A percentile compares a stretch with the other conserved stretches of the same genome.
These are phyloP conservation scores for Acanthamoeba rhysodes DNA, from an alignment of 208 protist genomes.

Conservation along the genomic window DNA sequence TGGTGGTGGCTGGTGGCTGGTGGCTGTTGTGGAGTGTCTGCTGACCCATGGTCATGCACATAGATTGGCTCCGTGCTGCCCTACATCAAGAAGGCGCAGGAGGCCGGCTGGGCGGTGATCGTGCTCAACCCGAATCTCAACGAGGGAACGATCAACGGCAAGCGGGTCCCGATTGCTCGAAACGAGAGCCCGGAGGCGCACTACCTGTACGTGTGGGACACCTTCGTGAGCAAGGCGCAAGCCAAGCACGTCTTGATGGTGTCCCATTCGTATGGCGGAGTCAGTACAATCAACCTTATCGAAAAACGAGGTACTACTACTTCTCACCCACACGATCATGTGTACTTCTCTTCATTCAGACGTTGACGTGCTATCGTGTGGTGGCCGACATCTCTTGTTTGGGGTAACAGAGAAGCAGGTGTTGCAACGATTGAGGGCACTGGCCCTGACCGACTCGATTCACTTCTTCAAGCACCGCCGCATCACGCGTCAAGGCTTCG, in stretches of 20 bases:
- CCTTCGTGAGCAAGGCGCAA: not conserved
- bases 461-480: not conserved
- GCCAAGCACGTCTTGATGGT: constrained; percentile 5
- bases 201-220: constrained; percentile 14
- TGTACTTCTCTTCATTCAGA: no score
- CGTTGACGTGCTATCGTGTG: no score
- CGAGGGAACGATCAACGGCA: not conserved
- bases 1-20: no score
- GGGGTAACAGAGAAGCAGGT: not conserved
- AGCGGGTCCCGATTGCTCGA: not conserved
- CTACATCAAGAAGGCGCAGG: constrained; percentile 16
- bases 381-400: no score
- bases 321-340: not conserved
- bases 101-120: not conserved
- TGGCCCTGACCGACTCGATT: constrained; percentile 19
- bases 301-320: not conserved
- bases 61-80: constrained; percentile 20
- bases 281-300: constrained; percentile 17
- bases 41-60: no score
- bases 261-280: constrained; percentile 9
- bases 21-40: no score
- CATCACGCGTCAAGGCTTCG: not conserved
- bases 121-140: constrained; percentile 27
- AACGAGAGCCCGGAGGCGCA: not conserved
- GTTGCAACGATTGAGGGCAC: not conserved